These are phyloP conservation scores for Fusarium fujikuroi DNA, from an alignment of 2,329 filamentous ascomycete species.

Conservation along the genomic window DNA sequence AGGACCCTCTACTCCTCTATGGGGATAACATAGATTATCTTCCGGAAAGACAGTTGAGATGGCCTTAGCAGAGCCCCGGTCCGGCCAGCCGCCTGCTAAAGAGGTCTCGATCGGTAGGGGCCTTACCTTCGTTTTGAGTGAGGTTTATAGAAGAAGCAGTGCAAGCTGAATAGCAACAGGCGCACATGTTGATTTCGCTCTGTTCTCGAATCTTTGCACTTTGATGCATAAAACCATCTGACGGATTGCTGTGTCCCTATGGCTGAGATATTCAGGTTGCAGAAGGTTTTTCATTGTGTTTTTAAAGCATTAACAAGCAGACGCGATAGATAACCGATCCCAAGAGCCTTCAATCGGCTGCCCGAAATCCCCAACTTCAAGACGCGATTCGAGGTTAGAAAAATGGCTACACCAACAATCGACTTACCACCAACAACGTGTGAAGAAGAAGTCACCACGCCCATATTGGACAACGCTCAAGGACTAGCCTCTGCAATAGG, in stretches of 20 bases:
- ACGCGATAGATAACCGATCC: neutral
- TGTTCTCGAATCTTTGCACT: constrained; percentile 7
- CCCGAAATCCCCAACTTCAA: neutral
- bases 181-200: constrained; percentile 1
- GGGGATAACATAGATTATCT: constrained; percentile 21
- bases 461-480: constrained; percentile 42
- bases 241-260: constrained; percentile 20
- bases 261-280: constrained; percentile 5
- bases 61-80: constrained; percentile 37
- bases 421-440: constrained; percentile 39
- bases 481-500: constrained; percentile 43
- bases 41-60: constrained; percentile 25
- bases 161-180: constrained; percentile 18
- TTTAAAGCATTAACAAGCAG: constrained; percentile 15
- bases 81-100: constrained; percentile 38
- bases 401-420: constrained; percentile 43
- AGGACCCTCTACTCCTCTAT: constrained; percentile 20
- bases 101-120: constrained; percentile 13
- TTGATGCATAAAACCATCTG: constrained; percentile 1
- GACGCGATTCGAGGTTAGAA: neutral
- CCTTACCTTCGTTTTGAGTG: constrained; percentile 9
- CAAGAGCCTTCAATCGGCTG: neutral
- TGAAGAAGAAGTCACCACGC: constrained; percentile 39
- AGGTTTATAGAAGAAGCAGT: constrained; percentile 34
- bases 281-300: neutral